Evolutionary conservation across 140 eudicot species (phyloP).

Genomic region (Senecio squalidus): DNA sequence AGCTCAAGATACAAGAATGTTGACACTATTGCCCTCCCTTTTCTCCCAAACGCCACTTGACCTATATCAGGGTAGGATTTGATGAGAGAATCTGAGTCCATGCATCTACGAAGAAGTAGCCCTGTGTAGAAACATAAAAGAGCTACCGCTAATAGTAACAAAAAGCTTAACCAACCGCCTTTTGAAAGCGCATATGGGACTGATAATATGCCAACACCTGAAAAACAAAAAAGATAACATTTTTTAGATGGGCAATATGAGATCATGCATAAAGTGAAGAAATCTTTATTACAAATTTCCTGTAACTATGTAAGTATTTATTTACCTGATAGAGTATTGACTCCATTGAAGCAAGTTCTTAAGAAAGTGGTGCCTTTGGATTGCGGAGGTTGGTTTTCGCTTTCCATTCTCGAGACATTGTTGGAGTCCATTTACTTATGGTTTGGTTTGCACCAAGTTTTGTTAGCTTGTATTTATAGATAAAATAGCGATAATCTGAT

Average conservation of each 20-base stretch:
- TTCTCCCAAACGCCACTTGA: constrained; percentile 35
- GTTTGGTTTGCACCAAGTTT: background rate
- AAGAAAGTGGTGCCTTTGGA: constrained; percentile 44
- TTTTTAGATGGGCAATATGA: background rate
- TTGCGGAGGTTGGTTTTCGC: constrained; percentile 26
- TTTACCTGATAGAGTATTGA: constrained; percentile 47
- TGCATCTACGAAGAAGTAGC: constrained; percentile 30
- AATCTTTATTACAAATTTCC: too few relatives aligned
- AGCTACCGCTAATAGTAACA: constrained; percentile 26
- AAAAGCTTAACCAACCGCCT: constrained; percentile 46
- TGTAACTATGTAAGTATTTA: too few relatives aligned
- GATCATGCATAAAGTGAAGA: background rate
- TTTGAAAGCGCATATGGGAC: constrained; percentile 41
- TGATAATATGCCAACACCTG: constrained; percentile 31
- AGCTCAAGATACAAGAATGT: constrained; percentile 37
- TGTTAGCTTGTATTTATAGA: background rate
- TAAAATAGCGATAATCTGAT: too few relatives aligned
- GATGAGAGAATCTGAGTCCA: constrained; percentile 33
- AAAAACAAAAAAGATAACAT: background rate
- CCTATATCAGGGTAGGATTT: constrained; percentile 42
- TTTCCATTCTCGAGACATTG: constrained; percentile 26
- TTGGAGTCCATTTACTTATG: constrained; percentile 4
- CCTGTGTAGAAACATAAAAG: constrained; percentile 39
- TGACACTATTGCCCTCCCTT: constrained; percentile 30
- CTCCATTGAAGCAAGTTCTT: constrained; percentile 54